Evolutionary conservation across 139 green algal genomes (phyloP), one percentile per base, ranked within the genome.

Genomic region (Chlamydomonas asymmetrica): DNA sequence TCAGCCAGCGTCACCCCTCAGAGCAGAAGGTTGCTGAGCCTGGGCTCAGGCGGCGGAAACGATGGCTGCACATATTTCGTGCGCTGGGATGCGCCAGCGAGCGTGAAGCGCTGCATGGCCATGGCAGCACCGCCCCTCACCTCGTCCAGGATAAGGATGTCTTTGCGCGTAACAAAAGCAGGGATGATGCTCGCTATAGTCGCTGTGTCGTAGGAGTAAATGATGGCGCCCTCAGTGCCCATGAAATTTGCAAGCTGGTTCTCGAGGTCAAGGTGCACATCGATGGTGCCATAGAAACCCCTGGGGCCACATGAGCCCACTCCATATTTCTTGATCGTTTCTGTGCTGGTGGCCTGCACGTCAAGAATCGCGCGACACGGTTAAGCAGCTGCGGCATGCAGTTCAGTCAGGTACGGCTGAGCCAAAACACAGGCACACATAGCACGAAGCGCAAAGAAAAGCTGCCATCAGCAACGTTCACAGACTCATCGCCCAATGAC

Each of bases 251-350:
- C 87, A 27, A 98, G 66, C 9, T 85, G 72, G 50, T 91, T 67
- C 82, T 93, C 79, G 65, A 83, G 34, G 1, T 64, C 25, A 32
- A 99, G 67, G 79, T 98, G 94, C 27, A 97, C 93, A 78, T 97
- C 94, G 54, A 99, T 96, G 32, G 97, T 99, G 32, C 97, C 97
- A 66, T 99, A 99, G 73, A 99, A 99, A n/a, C 96, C 97, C 38
- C 97, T 88, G 0, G 97, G 97, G 13, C 96, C 96, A 71, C 97
- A 99, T 1, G 92, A 93, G 22, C 97, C 97, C 13, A 97, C 91
- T 13, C 97, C 97, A 70, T 99, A 99, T 77, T 96, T 97, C 41
- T 90, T 68, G 27, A 99, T 88, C 0, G 93, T 91, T 16, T 50
- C 71, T 0, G 41, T 39, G n/a, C 52, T 67, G 20, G 52, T 49